Base-by-base conservation (phyloP, 768 basidiomycete genomes). In the Tulasnella sp. region DNA sequence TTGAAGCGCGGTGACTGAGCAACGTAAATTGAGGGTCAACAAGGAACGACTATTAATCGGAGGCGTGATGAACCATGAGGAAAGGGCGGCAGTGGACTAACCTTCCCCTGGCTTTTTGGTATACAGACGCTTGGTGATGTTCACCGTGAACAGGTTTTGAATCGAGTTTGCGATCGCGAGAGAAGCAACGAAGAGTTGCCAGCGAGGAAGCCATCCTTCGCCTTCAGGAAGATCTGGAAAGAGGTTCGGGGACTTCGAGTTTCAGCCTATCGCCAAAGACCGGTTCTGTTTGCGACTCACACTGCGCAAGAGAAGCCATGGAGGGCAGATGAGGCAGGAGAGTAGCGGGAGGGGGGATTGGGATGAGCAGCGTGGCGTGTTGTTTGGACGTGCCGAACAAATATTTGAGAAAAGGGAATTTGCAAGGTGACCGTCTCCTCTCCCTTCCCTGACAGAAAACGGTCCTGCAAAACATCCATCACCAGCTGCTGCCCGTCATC, bases 121-220 rank as follows among this genome's bases (percentile, higher is more conserved):
- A 83, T 99, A 99, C 13, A 99, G 86, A 82, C 87, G 88, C 77
- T 90, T 90, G 51, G 94, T 96, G 81, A 96, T 84, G 79, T 89
- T 91, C 73, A 93, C 87, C 0, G 93, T 95, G 44, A 87, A 80
- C 82, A 94, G 92, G 84, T 93, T 96, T 84, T 98, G 95, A 3
- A 90, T 81, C 2, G 91, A 90, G 86, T 99, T 99, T 87, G 97
- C 93, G 37, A 95, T 78, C 20, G 95, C 93, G 73, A 91, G 88
- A 29, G 87, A 85, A 48, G 94, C 89, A 48, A 96, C 90, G 79
- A 96, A 81, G 74, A 98, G 88, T 84, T 95, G 92, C 95, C 96
- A 98, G 83, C 90, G 88, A 1, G 95, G 94, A 11, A 99, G 88
- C 82, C 88, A 87, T 39, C 96, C 96, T 10, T 86, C 85, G 18